Base-by-base conservation (phyloP, 371 early-diverging fungal genomes). In the Mortierella polycephala region DNA sequence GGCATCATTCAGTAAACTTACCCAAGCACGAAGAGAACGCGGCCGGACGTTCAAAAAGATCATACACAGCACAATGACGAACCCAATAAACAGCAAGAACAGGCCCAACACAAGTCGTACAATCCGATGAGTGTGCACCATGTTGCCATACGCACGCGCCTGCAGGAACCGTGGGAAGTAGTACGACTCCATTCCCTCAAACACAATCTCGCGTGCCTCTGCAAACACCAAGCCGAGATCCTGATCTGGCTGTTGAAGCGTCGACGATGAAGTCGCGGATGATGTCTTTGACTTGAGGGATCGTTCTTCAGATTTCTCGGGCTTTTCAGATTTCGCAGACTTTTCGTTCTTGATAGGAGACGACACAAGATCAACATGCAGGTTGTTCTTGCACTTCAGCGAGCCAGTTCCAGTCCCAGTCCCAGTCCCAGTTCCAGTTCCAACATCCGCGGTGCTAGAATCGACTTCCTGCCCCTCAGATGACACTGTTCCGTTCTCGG, bases 91-190 rank as follows among this genome's bases (percentile, higher is more conserved):
- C 37, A 91, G 68, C n/a, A 79, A 73, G 0, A 87, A 69, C 14
- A 90, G 64, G 8, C 91, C 91, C 23, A 88, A 1, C 1, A 85
- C 85, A 14, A 86, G 62, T 23, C 91, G 75, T 40, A 85, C 69
- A 50, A 88, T 49, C 39, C 87, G 86, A 37, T 91, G 89, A 59
- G 81, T 71, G 20, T 84, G 69, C 2, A 84, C 86, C 45, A 90
- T 75, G 62, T 91, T 91, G 5, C 88, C 87, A 75, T 85, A 88
- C 0, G 87, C 87, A 41, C 89, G 86, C 16, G 88, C 70, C 45
- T 85, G 68, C 14, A 91, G 53, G 64, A 91, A 91, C 57, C 87
- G 82, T 14, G 90, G 89, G 64, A 87, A 91, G 18, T 85, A 84
- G 23, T 83, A 80, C 30, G 81, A 72, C 57, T 87, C 85, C 88